These are phyloP conservation scores for Omphalotus olearius DNA, from an alignment of 1,284 basidiomycete genomes.

Conservation along the genomic window DNA sequence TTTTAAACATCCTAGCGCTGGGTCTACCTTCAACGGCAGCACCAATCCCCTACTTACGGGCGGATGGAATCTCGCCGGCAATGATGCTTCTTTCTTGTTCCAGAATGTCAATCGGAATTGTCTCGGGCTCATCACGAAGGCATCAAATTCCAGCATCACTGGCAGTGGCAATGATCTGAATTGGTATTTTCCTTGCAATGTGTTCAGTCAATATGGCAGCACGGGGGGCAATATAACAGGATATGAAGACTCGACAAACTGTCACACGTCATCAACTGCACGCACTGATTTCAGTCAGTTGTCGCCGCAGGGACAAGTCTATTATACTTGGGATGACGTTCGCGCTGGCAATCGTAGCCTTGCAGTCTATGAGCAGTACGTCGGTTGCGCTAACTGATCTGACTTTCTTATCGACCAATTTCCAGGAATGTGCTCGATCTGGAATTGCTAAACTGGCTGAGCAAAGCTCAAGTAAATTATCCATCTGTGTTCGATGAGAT, in stretches of 20 bases:
- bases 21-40: slow-evolving; percentile 66
- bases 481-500: slow-evolving; percentile 82
- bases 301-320: slow-evolving; percentile 77
- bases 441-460: slow-evolving; percentile 80
- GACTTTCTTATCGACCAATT: slow-evolving; percentile 11
- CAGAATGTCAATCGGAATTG: slow-evolving; percentile 89
- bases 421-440: slow-evolving; percentile 85
- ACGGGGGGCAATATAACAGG: slow-evolving; percentile 61
- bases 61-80: slow-evolving; percentile 74
- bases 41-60: slow-evolving; percentile 83
- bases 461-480: slow-evolving; percentile 72
- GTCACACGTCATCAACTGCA: slow-evolving; percentile 65
- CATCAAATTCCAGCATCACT: slow-evolving; percentile 64
- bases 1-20: slow-evolving; percentile 78
- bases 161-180: slow-evolving; percentile 51
- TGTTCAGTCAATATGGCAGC: slow-evolving; percentile 74
- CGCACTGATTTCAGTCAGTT: slow-evolving; percentile 46
- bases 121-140: slow-evolving; percentile 69
- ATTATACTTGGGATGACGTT: slow-evolving; percentile 90
- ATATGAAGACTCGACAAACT: slow-evolving; percentile 63
- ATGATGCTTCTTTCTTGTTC: slow-evolving; percentile 92
- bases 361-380: slow-evolving; percentile 88
- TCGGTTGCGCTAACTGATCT: slow-evolving; percentile 5
- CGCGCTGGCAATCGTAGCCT: slow-evolving; percentile 69
- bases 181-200: slow-evolving; percentile 97